Conservation (phyloP, 2,329 filamentous ascomycete genomes). For the Pseudogymnoascus sp. region DNA sequence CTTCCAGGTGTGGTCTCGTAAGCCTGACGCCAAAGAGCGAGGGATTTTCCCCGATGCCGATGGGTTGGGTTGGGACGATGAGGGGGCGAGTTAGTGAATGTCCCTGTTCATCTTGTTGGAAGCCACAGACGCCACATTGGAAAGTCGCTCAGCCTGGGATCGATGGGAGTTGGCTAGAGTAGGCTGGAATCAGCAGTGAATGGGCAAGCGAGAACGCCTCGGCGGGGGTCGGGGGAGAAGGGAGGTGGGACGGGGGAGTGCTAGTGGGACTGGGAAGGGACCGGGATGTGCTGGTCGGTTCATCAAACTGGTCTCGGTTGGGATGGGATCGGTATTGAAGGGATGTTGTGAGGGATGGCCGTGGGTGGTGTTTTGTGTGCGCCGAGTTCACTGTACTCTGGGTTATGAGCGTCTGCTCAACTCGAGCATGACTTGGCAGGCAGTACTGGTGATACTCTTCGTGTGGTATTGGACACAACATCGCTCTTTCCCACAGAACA, state of each 20-base stretch:
- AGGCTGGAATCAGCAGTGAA: neutral
- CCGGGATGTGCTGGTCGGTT: constrained; percentile 1
- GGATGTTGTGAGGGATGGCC: neutral
- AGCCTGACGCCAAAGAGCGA: neutral
- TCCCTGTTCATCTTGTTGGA: constrained; percentile 4
- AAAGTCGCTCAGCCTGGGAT: constrained; percentile 4
- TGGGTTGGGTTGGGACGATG: neutral
- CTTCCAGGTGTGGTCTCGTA: neutral
- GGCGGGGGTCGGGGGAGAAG: neutral
- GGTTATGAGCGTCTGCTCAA: neutral
- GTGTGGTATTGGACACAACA: neutral
- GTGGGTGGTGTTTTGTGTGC: neutral
- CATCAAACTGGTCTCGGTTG: neutral
- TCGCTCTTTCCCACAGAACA: neutral
- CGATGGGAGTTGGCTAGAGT: neutral
- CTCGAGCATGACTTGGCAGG: neutral
- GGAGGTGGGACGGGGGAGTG: neutral
- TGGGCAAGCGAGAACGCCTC: neutral
- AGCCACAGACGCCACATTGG: constrained; percentile 8
- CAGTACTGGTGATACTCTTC: neutral
- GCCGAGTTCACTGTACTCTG: neutral
- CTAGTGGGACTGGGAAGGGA: neutral
- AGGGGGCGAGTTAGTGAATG: neutral
- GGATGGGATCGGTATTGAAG: constrained; percentile 22
- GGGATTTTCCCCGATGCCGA: constrained; percentile 7